phyloP scores from a whole-genome alignment of 176 grass and related monocot genomes.

The Coix lacrymajobi region DNA sequence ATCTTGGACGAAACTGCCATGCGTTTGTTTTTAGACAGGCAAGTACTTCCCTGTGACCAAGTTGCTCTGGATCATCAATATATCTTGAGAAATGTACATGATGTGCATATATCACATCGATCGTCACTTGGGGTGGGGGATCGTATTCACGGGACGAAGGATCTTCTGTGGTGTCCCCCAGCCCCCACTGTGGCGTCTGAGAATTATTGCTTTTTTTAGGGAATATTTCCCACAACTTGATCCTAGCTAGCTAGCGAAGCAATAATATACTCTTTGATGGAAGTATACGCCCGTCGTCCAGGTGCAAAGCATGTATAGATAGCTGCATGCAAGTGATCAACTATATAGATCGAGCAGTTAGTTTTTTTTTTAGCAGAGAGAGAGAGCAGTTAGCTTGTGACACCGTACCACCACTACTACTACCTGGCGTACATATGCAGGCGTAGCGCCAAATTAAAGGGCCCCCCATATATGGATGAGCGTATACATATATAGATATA shows the following conservation, averaged over 20 bases:
- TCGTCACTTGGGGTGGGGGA: background rate
- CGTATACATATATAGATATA: too few species aligned
- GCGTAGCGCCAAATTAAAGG: background rate
- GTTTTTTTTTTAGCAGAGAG: too few species aligned
- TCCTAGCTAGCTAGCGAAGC: background rate
- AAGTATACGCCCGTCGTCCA: background rate
- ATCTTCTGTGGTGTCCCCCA: background rate
- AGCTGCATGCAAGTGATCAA: background rate
- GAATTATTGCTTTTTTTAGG: background rate
- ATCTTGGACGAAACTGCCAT: background rate
- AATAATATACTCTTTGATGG: background rate
- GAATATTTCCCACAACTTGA: background rate
- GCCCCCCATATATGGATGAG: too few species aligned
- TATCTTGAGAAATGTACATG: background rate
- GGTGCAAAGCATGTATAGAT: background rate
- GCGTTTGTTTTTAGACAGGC: background rate
- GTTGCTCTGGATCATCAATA: background rate
- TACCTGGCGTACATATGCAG: background rate
- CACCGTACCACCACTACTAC: background rate
- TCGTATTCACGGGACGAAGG: slow-evolving; percentile 9
- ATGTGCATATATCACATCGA: background rate
- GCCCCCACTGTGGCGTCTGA: background rate
- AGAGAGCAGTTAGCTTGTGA: background rate
- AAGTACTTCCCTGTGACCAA: background rate
- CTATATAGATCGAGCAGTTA: background rate